These are phyloP conservation scores for Dillenia turbinata DNA, from an alignment of 164 flowering plant species.

Conservation along the genomic window DNA sequence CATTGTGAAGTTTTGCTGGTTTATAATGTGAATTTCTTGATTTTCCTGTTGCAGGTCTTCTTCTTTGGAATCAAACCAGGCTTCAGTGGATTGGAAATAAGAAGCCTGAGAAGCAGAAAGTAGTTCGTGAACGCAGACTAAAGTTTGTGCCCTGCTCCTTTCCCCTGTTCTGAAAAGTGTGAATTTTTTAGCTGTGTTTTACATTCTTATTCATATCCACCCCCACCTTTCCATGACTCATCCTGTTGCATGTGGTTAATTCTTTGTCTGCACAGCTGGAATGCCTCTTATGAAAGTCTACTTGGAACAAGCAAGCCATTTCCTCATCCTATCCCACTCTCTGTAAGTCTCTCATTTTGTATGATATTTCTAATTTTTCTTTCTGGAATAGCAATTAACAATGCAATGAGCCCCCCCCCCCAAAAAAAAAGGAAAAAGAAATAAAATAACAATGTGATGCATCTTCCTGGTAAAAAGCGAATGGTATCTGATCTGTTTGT, in stretches of 20 bases:
- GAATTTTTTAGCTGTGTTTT: not conserved
- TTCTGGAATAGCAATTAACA: not conserved
- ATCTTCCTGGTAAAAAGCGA: too few relatives aligned
- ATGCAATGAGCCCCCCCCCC: too few relatives aligned
- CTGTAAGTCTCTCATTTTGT: conserved; percentile 40
- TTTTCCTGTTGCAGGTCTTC: conserved; percentile 43
- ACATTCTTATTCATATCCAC: not conserved
- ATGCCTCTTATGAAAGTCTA: conserved; percentile 68
- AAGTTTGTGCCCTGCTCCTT: conserved; percentile 30
- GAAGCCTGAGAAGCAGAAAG: conserved; percentile 21
- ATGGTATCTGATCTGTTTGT: not conserved
- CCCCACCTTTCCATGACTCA: not conserved
- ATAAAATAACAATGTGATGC: too few relatives aligned
- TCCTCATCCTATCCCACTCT: conserved; percentile 62
- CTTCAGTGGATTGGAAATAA: conserved; percentile 56
- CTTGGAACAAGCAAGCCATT: conserved; percentile 64
- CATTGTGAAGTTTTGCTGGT: not conserved
- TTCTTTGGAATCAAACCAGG: conserved; percentile 63
- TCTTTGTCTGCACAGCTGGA: conserved; percentile 51
- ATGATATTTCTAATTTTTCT: not conserved
- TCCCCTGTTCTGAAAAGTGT: not conserved
- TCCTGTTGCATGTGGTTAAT: not conserved
- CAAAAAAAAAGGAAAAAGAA: too few relatives aligned
- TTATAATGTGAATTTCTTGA: not conserved
- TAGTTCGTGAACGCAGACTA: conserved; percentile 42